Conservation (phyloP, 2,329 filamentous ascomycete species). For the Dactylonectria estremocensis region DNA sequence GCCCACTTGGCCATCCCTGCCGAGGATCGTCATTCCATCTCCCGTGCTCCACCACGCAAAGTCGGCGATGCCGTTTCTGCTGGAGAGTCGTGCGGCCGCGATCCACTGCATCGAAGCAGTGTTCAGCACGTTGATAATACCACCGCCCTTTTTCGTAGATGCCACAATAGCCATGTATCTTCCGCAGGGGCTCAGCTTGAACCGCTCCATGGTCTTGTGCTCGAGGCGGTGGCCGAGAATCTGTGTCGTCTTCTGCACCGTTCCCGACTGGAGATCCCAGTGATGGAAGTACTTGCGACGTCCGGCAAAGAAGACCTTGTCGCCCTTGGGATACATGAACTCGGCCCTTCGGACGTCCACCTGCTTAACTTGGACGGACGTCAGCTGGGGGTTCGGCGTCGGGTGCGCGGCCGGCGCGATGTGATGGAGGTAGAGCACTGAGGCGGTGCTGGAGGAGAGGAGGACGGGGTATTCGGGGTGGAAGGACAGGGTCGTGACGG, state of each 20-base stretch:
- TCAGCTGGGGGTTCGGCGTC: constrained; percentile 89
- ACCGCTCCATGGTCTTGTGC: constrained; percentile 91
- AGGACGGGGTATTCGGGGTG: constrained; percentile 91
- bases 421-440: constrained; percentile 90
- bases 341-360: constrained; percentile 89
- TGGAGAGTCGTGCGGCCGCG: constrained; percentile 85
- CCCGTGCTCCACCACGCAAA: constrained; percentile 94
- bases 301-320: constrained; percentile 89
- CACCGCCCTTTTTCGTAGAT: constrained; percentile 86
- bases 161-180: constrained; percentile 88
- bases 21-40: constrained; percentile 84
- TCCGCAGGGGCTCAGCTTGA: constrained; percentile 90
- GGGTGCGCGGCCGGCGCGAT: constrained; percentile 82
- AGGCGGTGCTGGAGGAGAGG: constrained; percentile 88
- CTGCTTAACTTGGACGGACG: constrained; percentile 87
- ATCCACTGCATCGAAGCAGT: constrained; percentile 89
- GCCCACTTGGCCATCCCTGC: constrained; percentile 89
- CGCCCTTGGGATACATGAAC: constrained; percentile 81
- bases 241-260: constrained; percentile 85
- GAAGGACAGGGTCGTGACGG: constrained; percentile 88
- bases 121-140: constrained; percentile 88
- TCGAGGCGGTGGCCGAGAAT: constrained; percentile 83
- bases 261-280: constrained; percentile 89
- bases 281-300: constrained; percentile 93
- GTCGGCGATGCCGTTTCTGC: constrained; percentile 86